Conservation (phyloP, 2,329 filamentous ascomycete genomes). For the Sporothrix variecibatus region DNA sequence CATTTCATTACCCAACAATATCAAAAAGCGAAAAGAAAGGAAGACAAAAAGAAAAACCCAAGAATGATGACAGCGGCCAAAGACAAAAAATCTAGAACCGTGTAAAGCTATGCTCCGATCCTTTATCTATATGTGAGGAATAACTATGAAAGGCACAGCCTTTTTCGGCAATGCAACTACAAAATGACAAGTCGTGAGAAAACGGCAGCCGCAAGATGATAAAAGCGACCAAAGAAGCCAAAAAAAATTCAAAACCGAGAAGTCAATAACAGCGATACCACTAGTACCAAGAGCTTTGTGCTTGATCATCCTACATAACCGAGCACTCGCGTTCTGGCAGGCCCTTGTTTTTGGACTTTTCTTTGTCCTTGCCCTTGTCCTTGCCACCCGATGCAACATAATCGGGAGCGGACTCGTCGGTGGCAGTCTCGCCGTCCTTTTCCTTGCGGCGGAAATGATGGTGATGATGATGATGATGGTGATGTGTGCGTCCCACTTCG, state of each 20-base stretch:
- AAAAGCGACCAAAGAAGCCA: background rate
- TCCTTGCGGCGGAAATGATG: constrained; percentile 27
- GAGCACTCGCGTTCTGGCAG: constrained; percentile 39
- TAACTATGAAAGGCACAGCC: background rate
- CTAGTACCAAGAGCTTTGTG: background rate
- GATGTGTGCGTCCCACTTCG: constrained; percentile 25
- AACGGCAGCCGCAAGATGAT: background rate
- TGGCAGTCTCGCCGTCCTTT: constrained; percentile 22
- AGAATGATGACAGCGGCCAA: background rate
- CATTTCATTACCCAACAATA: constrained; percentile 3
- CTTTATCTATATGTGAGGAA: background rate
- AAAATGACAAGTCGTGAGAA: background rate
- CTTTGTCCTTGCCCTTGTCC: constrained; percentile 33
- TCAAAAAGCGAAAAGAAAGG: background rate
- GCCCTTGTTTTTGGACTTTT: constrained; percentile 32
- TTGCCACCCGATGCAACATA: background rate
- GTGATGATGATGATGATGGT: constrained; percentile 31
- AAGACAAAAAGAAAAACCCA: background rate
- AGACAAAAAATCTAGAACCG: background rate
- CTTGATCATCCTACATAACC: constrained; percentile 35
- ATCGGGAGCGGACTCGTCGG: background rate
- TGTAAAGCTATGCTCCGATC: constrained; percentile 18
- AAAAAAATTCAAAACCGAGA: background rate
- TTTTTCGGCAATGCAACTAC: background rate
- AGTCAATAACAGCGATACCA: background rate